These are phyloP conservation scores for Dillenia turbinata DNA, from an alignment of 164 flowering plant genomes.

Conservation along the genomic window DNA sequence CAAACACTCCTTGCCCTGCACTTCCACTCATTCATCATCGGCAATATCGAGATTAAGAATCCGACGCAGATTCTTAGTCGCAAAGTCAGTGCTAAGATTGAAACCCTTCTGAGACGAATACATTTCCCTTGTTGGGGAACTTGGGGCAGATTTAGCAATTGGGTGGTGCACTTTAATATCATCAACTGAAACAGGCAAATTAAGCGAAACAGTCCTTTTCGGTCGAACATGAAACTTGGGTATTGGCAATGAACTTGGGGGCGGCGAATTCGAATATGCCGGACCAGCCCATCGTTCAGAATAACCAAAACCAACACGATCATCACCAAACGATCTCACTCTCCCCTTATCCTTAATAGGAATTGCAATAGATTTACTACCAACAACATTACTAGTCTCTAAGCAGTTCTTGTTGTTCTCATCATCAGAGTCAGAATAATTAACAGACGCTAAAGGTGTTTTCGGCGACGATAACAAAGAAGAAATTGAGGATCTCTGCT, in stretches of 20 bases:
- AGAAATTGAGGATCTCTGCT: constrained; percentile 5
- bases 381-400: background rate
- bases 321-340: constrained; percentile 21
- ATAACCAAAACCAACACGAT: constrained; percentile 23
- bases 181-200: constrained; percentile 34
- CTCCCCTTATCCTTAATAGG: constrained; percentile 24
- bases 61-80: constrained; percentile 83
- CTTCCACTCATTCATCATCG: constrained; percentile 39
- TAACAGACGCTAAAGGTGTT: constrained; percentile 24
- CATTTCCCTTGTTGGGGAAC: constrained; percentile 71
- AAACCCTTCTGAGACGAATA: constrained; percentile 17
- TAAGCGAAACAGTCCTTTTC: constrained; percentile 77
- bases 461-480: constrained; percentile 15
- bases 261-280: constrained; percentile 85
- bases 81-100: constrained; percentile 51
- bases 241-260: constrained; percentile 91
- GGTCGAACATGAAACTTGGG: constrained; percentile 69
- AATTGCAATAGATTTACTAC: constrained; percentile 29
- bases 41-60: constrained; percentile 74
- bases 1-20: constrained; percentile 8
- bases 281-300: constrained; percentile 79
- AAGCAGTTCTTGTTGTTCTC: background rate
- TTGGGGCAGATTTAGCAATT: constrained; percentile 74
- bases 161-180: constrained; percentile 36
- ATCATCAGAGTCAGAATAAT: constrained; percentile 5